phyloP scores from a whole-genome alignment of 2,329 filamentous ascomycete species.

The Rasamsonia emersonii region DNA sequence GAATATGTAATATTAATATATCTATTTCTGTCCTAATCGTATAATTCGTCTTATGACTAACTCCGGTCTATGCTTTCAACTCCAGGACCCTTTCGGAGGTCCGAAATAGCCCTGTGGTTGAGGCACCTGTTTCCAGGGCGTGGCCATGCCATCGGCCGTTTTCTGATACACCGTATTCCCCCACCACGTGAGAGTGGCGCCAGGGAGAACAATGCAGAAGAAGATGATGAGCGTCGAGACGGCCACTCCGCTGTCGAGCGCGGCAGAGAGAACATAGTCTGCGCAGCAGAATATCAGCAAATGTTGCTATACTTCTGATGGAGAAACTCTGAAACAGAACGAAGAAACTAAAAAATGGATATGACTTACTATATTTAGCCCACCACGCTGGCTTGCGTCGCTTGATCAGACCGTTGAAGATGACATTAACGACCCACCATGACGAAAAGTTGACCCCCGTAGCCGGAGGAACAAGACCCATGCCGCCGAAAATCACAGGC shows the following conservation, averaged over 20 bases:
- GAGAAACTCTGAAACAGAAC: not conserved
- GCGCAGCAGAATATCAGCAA: not conserved
- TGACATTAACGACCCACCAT: conserved; percentile 48
- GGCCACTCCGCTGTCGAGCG: conserved; percentile 35
- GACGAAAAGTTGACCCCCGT: conserved; percentile 62
- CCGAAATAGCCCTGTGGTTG: conserved; percentile 1
- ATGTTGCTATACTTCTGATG: not conserved
- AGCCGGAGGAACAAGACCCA: conserved; percentile 57
- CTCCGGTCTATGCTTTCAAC: too few species aligned
- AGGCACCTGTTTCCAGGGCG: conserved; percentile 18
- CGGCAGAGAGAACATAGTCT: conserved; percentile 37
- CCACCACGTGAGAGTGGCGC: conserved; percentile 33
- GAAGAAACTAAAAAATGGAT: too few species aligned
- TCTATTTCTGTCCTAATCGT: too few species aligned
- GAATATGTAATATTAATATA: too few species aligned
- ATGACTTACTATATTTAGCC: conserved; percentile 39
- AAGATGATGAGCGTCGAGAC: conserved; percentile 37
- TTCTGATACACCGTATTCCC: conserved; percentile 29
- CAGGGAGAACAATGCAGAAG: conserved; percentile 36
- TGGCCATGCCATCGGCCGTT: conserved; percentile 36
- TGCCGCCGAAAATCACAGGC: conserved; percentile 60
- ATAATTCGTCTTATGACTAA: too few species aligned
- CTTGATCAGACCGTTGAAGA: conserved; percentile 40
- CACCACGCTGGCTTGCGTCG: conserved; percentile 39
- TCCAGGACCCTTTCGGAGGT: conserved; percentile 1